These are phyloP conservation scores for Hypoxylon rubiginosum DNA, from an alignment of 2,329 filamentous ascomycete species.

Conservation along the genomic window DNA sequence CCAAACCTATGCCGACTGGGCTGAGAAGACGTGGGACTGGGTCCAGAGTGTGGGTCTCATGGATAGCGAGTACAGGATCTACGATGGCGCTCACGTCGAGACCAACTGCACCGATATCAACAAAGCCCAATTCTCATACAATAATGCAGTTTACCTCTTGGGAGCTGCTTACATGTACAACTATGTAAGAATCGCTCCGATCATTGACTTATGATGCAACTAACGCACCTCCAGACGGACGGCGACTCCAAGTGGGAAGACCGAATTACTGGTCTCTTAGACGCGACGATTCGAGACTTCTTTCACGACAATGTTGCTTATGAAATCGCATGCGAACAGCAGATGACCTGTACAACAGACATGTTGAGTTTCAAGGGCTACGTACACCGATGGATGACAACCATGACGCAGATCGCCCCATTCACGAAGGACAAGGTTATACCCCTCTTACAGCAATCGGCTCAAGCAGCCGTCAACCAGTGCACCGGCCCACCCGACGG, in stretches of 20 bases:
- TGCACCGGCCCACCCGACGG: slow-evolving; percentile 54
- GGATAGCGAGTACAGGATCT: slow-evolving; percentile 60
- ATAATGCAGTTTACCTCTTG: slow-evolving; percentile 64
- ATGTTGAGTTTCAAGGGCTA: slow-evolving; percentile 73
- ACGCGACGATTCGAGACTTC: slow-evolving; percentile 63
- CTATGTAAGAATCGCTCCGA: slow-evolving; percentile 51
- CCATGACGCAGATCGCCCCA: slow-evolving; percentile 58
- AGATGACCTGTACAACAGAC: slow-evolving; percentile 66
- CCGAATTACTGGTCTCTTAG: slow-evolving; percentile 63
- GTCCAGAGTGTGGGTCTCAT: slow-evolving; percentile 62
- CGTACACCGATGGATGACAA: slow-evolving; percentile 65
- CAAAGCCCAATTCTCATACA: slow-evolving; percentile 67
- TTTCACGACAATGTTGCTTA: slow-evolving; percentile 63
- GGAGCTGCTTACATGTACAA: slow-evolving; percentile 60
- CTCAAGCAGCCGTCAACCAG: slow-evolving; percentile 56
- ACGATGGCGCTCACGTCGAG: slow-evolving; percentile 63
- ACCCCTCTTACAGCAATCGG: slow-evolving; percentile 55
- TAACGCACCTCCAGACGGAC: slow-evolving; percentile 51
- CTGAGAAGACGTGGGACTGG: slow-evolving; percentile 71
- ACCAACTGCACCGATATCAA: slow-evolving; percentile 63
- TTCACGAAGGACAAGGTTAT: slow-evolving; percentile 54
- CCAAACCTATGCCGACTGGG: slow-evolving; percentile 73
- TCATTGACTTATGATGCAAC: background rate
- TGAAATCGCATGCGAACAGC: slow-evolving; percentile 66
- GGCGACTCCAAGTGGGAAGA: slow-evolving; percentile 60